Evolutionary conservation across 352 stramenopile species (phyloP).

Genomic region (Phytophthora pistaciae): DNA sequence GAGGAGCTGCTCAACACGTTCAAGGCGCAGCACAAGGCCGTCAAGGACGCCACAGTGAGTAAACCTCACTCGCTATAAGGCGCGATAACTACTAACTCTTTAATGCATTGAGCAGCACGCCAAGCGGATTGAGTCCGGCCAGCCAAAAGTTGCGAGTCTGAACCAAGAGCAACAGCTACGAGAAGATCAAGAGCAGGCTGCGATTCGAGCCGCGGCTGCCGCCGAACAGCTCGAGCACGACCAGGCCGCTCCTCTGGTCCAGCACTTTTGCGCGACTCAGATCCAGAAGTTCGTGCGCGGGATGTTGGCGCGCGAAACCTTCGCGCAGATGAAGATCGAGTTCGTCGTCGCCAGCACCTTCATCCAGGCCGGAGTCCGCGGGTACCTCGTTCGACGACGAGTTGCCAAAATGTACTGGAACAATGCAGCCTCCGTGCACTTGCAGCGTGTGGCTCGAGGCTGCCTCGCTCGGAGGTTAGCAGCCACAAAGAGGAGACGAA

Average conservation of each 20-base stretch:
- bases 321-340: conserved; percentile 67
- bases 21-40: conserved; percentile 66
- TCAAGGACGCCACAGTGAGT: conserved; percentile 49
- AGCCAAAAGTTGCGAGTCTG: conserved; percentile 17
- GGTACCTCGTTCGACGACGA: conserved; percentile 69
- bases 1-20: conserved; percentile 77
- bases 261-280: conserved; percentile 76
- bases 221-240: conserved; percentile 26
- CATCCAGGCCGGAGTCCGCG: conserved; percentile 76
- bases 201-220: conserved; percentile 1
- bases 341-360: conserved; percentile 79
- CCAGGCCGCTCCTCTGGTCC: conserved; percentile 44
- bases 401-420: conserved; percentile 76
- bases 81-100: neutral
- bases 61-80: neutral
- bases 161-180: conserved; percentile 41
- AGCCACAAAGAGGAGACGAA: conserved; percentile 25
- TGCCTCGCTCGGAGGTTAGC: conserved; percentile 57
- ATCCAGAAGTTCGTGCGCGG: conserved; percentile 84
- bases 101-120: conserved; percentile 14
- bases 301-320: conserved; percentile 69
- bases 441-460: conserved; percentile 68
- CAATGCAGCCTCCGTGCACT: conserved; percentile 58
- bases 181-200: conserved; percentile 37
- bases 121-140: conserved; percentile 29